Base-by-base conservation (phyloP, 176 grass and related monocot species). In the Otatea glauca region DNA sequence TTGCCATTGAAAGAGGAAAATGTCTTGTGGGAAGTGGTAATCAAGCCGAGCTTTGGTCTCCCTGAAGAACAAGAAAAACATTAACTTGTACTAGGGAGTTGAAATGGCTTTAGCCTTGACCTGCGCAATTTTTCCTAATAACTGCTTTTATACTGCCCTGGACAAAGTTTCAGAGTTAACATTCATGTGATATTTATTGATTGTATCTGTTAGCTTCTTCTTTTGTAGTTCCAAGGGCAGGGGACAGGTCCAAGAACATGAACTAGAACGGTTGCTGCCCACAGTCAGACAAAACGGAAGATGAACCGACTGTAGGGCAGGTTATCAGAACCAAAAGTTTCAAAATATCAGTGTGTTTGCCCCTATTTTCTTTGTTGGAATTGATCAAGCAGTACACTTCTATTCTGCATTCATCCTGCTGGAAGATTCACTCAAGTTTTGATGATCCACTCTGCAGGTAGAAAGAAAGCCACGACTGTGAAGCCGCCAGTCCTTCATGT, bases 141-240 rank as follows among this genome's bases (percentile, higher is more conserved):
- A 37, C 5, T 25, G 32, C 6, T 17, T 51, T 18, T 24, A 4
- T 41, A 39, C 74, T 43, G 20, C 21, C 17, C 23, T 13, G 0
- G 53, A 41, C 35, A 24, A 59, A 41, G 34, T 37, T 60, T 35
- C 17, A 15, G 60, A 65, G 17, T 79, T 65, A 21, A 35, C 63
- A 49, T 11, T 8, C 41, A 78, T 64, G 42, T 11, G 65, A 20
- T 78, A 20, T 25, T 76, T 59, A 53, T 15, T 76, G 35, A 67
- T 47, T 39, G 1, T 56, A 74, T 39, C n/a, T 72, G 15, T 44
- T 44, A 1, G 64, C 56, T 65, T 50, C 65, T 48, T 44, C 66
- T 39, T 55, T 68, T 79, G 60, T 78, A 89, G 94, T 86, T 82
- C 88, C 91, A 75, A 93, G 88, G 86, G 83, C 35, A 35, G 77